phyloP scores from a whole-genome alignment of 805 yeast species.

The Starmerella lactis-condensi region DNA sequence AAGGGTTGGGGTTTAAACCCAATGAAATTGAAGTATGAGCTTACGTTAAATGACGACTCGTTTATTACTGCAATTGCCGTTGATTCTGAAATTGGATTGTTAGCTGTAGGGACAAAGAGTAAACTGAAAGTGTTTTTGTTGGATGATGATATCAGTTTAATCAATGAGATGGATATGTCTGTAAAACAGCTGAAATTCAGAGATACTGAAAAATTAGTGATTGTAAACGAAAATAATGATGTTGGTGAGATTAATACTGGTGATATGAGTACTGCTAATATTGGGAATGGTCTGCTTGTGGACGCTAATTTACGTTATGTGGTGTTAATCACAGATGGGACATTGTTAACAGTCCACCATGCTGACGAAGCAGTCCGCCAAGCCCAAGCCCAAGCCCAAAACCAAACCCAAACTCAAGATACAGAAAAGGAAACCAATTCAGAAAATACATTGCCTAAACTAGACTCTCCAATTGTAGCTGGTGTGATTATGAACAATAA shows the following conservation, averaged over 20 bases:
- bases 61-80: conserved; percentile 50
- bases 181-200: conserved; percentile 5
- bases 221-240: conserved; percentile 18
- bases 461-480: no score
- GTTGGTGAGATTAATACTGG: conserved; percentile 14
- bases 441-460: no score
- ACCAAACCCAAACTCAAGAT: no score
- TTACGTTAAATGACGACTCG: no score
- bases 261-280: conserved; percentile 1
- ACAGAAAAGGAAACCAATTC: no score
- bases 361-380: no score
- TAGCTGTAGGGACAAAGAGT: conserved; percentile 55
- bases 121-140: conserved; percentile 53
- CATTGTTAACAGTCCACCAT: no score
- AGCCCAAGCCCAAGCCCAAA: no score
- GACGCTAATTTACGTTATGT: no score
- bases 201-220: conserved; percentile 14
- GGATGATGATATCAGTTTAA: conserved; percentile 26
- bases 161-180: conserved; percentile 6
- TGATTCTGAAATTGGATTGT: conserved; percentile 42
- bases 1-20: conserved; percentile 69
- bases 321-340: no score
- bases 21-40: no score
- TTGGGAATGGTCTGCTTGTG: conserved; percentile 8
- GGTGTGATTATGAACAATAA: no score